Base-by-base conservation (phyloP, 805 yeast species). In the Candida orba region DNA sequence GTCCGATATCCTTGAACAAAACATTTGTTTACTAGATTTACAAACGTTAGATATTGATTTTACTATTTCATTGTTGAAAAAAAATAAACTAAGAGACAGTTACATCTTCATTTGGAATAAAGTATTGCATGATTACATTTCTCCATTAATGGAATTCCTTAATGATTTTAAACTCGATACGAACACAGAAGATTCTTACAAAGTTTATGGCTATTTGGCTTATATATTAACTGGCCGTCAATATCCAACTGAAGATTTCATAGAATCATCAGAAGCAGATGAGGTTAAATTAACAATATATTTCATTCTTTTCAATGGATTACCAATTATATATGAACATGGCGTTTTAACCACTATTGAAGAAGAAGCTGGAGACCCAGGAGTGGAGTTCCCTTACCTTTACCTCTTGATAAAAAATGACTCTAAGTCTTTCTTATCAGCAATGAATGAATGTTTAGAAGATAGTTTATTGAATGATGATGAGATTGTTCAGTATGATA, bases 401-500 rank as follows among this genome's bases (percentile, higher is more conserved):
- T 68, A 66, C 35, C 50, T 71, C 12, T 64, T 89, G 14, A 58
- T 88, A n/a, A 65, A 67, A 34, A 72, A 62, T 51, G 74, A 83
- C 49, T 69, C 84, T 5, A 66, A 73, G n/a, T 74, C 73, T 33
- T 75, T 81, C 63, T 71, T 90, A 31, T 68, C 81, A 0, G 74
- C 85, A 15, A 60, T 93, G 45, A 83, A 88, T 59, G 95, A 85
- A 58, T 83, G 84, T 8, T 81, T 91, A 56, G 97, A 91, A 57
- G 95, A 88, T 58, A 65, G 84, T 0, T 68, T 76, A 35, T 60
- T 91, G 44, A 87, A 89, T 59, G 88, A 79, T 18, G 79, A 77
- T 37, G 73, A 67, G 25, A 57, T 63, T 4, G 54, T 56, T 2
- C 59, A 50, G 17, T 47, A 45, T 18, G 57, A 50, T 31, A 50